phyloP scores from a whole-genome alignment of 73 alveolate genomes.

The Halteria grandinella region DNA sequence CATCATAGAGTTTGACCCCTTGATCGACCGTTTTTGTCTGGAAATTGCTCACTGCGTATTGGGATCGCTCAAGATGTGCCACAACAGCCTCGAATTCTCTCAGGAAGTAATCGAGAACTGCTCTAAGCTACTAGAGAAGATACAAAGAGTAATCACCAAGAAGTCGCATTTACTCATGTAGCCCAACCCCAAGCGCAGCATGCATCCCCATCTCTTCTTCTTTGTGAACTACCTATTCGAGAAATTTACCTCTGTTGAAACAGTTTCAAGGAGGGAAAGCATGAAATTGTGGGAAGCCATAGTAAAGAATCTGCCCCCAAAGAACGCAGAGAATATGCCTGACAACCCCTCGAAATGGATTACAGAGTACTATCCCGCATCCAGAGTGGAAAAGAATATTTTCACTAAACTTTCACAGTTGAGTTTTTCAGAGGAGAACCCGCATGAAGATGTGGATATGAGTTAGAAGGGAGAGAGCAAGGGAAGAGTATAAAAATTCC shows the following conservation, averaged over 20 bases:
- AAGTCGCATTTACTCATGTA: slow-evolving; percentile 12
- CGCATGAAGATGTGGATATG: neutral
- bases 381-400: slow-evolving; percentile 29
- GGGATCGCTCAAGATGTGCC: slow-evolving; percentile 79
- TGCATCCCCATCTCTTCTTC: slow-evolving; percentile 15
- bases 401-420: slow-evolving; percentile 9
- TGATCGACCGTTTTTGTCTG: slow-evolving; percentile 80
- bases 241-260: slow-evolving; percentile 44
- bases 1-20: slow-evolving; percentile 66
- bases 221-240: slow-evolving; percentile 54
- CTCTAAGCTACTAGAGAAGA: neutral
- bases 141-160: slow-evolving; percentile 17
- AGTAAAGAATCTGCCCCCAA: slow-evolving; percentile 31
- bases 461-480: neutral
- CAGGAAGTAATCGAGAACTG: slow-evolving; percentile 40
- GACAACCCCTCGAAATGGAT: slow-evolving; percentile 49
- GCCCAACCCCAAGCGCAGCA: slow-evolving; percentile 48
- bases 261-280: slow-evolving; percentile 43
- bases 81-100: slow-evolving; percentile 54
- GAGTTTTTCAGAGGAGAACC: slow-evolving; percentile 9
- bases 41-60: slow-evolving; percentile 84
- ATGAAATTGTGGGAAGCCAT: slow-evolving; percentile 53
- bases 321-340: slow-evolving; percentile 39
- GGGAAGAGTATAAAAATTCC: no score
- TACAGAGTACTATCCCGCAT: neutral